Evolutionary conservation across 805 yeast genomes (phyloP), one percentile per base, ranked within the genome.

Genomic region (Wickerhamiella allomyrinae): DNA sequence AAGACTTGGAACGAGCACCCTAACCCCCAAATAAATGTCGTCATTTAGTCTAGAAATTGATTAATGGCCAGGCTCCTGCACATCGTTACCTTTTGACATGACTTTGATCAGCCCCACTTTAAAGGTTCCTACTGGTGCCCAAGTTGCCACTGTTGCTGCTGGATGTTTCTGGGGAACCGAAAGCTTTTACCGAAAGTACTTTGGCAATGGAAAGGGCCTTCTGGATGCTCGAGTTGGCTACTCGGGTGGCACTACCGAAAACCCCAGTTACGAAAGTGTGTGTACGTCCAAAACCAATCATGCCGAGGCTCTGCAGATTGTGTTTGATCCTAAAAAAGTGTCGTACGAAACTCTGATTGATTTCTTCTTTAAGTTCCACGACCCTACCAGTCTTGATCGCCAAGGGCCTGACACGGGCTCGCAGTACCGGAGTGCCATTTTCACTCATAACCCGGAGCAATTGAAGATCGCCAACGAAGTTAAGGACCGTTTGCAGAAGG

Each of bases 351-450:
- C 79, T 22, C 62, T 89, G 36, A 61, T 84, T 34, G 87, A 79
- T 43, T 83, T 87, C 51, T 91, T 89, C 67, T 87, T 85, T 66
- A 69, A 79, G 54, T 84, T 85, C 59, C 98, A 89, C 59, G 97
- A 91, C 61, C 97, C 98, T 38, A 91, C 97, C 2, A 78, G 86
- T 2, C 46, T 70, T 41, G 76, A 87, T 54, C 56, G 71, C 2
- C 97, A 91, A 61, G 98, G 98, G 3, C 81, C 83, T 15, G 96
- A 89, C 56, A 52, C 54, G 7, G 98, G 98, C 8, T 74, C 89
- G 1, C 97, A 91, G 60, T 89, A 89, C 65, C 73, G 96, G 54
- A 77, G 89, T 14, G 95, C 78, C 2, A 71, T 91, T 9, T 84
- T 76, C 61, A 67, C 78, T 7, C 80, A 76, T 53, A 53, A 61